phyloP scores from a whole-genome alignment of 257 asterid species.

The Forsythia suspensa region DNA sequence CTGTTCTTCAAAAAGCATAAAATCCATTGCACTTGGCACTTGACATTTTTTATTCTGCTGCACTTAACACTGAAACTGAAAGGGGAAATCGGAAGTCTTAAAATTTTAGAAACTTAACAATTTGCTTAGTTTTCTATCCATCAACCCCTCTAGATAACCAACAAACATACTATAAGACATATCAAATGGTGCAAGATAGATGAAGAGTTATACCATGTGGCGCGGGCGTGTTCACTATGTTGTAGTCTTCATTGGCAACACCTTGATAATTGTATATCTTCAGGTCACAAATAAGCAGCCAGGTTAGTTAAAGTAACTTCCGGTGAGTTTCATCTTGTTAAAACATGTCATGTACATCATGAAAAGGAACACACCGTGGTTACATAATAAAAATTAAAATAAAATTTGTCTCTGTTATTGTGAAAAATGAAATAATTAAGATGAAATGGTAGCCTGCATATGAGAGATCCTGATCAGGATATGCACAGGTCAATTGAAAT shows the following conservation, averaged over 20 bases:
- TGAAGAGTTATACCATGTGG: constrained; percentile 56
- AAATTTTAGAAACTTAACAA: not conserved
- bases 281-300: constrained; percentile 28
- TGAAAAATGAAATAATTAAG: constrained; percentile 1
- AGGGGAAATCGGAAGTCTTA: not conserved
- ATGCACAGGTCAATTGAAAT: not conserved
- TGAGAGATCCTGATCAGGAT: not conserved
- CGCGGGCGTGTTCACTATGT: constrained; percentile 82
- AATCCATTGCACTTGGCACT: not conserved
- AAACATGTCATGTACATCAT: not conserved
- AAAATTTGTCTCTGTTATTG: not conserved
- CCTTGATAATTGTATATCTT: constrained; percentile 93
- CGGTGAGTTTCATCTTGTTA: constrained; percentile 1
- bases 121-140: not conserved
- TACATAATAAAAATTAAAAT: not conserved
- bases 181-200: constrained; percentile 8
- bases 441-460: not conserved
- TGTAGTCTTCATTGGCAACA: constrained; percentile 89
- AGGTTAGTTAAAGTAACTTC: constrained; percentile 15
- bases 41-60: not conserved
- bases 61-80: not conserved
- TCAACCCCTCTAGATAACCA: not conserved
- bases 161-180: not conserved
- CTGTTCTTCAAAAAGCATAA: not conserved
- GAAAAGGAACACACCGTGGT: constrained; percentile 6